These are phyloP conservation scores for Neurospora crassa DNA, from an alignment of 2,329 filamentous ascomycete genomes.

Conservation along the genomic window DNA sequence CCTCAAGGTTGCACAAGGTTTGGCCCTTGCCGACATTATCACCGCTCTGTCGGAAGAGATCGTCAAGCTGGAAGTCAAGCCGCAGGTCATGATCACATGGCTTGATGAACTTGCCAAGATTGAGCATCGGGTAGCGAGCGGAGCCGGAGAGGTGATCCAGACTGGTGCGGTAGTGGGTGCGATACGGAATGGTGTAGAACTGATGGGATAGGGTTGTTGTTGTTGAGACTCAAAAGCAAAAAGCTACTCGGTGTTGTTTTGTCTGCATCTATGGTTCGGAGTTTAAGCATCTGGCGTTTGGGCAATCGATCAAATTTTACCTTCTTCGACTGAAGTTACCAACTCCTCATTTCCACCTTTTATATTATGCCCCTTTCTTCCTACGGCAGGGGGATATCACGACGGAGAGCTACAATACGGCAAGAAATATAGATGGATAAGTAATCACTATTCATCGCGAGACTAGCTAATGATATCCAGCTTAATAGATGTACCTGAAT, in stretches of 20 bases:
- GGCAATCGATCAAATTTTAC: neutral
- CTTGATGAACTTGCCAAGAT: constrained; percentile 84
- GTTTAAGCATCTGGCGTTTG: neutral
- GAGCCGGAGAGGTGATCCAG: constrained; percentile 79
- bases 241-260: neutral
- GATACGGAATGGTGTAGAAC: constrained; percentile 74
- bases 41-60: constrained; percentile 79
- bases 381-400: neutral
- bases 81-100: constrained; percentile 85
- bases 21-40: constrained; percentile 89
- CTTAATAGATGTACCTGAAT: constrained; percentile 23
- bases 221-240: neutral
- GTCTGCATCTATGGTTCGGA: neutral
- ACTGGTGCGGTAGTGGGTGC: constrained; percentile 90
- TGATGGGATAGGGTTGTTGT: constrained; percentile 32
- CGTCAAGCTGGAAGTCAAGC: constrained; percentile 69
- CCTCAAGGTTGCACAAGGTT: constrained; percentile 73
- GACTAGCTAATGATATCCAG: neutral
- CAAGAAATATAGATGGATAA: neutral
- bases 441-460: neutral
- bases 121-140: constrained; percentile 82
- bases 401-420: neutral
- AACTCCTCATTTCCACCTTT: neutral
- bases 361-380: neutral
- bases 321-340: neutral